phyloP scores from a whole-genome alignment of 129 eudicot genomes.

The Calendula officinalis region DNA sequence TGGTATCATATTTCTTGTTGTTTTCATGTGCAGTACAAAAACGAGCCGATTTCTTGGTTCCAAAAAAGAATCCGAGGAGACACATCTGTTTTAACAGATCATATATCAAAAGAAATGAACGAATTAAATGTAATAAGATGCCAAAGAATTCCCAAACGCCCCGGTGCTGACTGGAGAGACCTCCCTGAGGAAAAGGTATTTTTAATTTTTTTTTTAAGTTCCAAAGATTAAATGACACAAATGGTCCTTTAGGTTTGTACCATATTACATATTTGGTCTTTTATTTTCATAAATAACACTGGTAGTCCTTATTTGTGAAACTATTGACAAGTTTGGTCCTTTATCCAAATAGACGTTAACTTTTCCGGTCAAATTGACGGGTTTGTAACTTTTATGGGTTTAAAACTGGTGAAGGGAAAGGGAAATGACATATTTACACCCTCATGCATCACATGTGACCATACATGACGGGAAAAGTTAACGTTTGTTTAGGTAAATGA shows the following conservation, averaged over 20 bases:
- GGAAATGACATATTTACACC: no score
- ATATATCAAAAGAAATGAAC: conserved; percentile 71
- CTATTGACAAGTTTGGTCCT: no score
- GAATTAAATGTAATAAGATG: conserved; percentile 65
- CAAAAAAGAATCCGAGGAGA: conserved; percentile 59
- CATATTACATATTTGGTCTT: no score
- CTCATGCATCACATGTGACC: no score
- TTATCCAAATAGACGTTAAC: neutral
- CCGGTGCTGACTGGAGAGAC: conserved; percentile 77
- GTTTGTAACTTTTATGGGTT: no score
- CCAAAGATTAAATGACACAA: neutral
- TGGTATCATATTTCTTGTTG: neutral
- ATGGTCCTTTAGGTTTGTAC: neutral
- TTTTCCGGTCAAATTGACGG: neutral
- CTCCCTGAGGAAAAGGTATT: conserved; percentile 61
- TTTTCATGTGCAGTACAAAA: conserved; percentile 40
- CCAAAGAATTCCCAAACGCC: conserved; percentile 61
- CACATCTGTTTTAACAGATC: conserved; percentile 45
- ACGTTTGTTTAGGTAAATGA: no score
- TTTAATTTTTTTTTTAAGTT: neutral
- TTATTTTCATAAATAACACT: no score
- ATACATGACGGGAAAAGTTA: no score
- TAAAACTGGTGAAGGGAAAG: no score
- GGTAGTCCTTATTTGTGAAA: no score
- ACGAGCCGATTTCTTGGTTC: conserved; percentile 63